Evolutionary conservation across 257 asterid species (phyloP), one percentile per base, ranked within the genome.

Genomic region (Capsicum rhomboideum): DNA sequence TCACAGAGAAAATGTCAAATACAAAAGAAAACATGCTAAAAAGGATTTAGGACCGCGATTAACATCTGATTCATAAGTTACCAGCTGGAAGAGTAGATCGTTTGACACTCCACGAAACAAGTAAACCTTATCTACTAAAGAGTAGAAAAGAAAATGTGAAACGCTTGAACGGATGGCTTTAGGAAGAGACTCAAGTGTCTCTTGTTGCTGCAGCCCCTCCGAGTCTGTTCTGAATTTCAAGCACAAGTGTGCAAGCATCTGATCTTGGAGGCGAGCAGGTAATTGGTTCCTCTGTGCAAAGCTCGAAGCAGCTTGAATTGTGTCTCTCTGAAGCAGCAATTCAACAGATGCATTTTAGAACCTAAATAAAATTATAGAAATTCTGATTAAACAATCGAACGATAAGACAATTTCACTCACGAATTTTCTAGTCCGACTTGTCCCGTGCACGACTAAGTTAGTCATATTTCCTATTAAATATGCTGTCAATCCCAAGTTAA

Each of bases 401-500:
- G 0, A 80, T 37, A 59, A 4, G 77, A 52, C 21, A 87, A n/a
- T 59, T 34, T 61, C 66, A 92, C 98, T 92, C 84, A 96, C 98
- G 82, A 95, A 97, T 82, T 91, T 91, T 40, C 98, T 90, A 52
- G 98, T 97, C 84, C 91, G 91, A 74, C 99, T 93, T 82, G 98
- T 97, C 74, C 94, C 97, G 49, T 97, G 97, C 67, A 97, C 98
- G 23, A 97, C 98, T 90, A 97, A 88, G 86, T 95, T 95, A 42
- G 99, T 97, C 99, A 97, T 95, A 87, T 97, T 97, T 83, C 99
- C 99, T 21, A 97, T 95, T 87, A 97, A 88, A 80, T 97, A 97
- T 34, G 99, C 96, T 7, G 98, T 93, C 59, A 97, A 85, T 40
- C 98, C 99, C 82, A 97, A 87, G 90, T 95, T 95, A 84, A 97